Conservation (phyloP, 208 protist species). For the Acanthamoeba healyi region DNA sequence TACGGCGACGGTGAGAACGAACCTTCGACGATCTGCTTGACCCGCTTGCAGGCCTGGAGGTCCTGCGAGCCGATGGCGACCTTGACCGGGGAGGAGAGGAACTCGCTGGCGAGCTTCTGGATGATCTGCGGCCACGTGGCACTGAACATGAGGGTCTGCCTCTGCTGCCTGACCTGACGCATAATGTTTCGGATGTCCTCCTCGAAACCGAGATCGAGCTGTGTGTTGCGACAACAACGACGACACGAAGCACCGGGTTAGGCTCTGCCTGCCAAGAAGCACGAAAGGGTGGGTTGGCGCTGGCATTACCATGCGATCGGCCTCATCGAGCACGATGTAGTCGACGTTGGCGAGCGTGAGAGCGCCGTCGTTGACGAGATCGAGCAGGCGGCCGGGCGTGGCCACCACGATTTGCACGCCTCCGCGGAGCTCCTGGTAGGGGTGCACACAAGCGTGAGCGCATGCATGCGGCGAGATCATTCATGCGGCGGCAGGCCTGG, state of each 20-base stretch:
- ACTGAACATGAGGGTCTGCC: conserved; percentile 93
- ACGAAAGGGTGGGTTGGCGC: background rate
- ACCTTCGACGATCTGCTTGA: conserved; percentile 85
- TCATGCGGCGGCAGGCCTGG: background rate
- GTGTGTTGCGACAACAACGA: background rate
- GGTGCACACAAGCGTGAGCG: background rate
- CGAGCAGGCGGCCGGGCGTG: conserved; percentile 97
- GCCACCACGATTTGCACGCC: conserved; percentile 94
- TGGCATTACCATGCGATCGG: conserved; percentile 94
- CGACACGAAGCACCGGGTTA: background rate
- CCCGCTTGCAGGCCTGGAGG: conserved; percentile 81
- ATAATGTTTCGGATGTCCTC: conserved; percentile 90
- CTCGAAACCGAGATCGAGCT: conserved; percentile 89
- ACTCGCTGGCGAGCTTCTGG: conserved; percentile 88
- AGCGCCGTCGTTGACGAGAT: conserved; percentile 95
- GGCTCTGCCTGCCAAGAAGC: too few species aligned
- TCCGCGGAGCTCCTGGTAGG: conserved; percentile 76
- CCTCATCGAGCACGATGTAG: conserved; percentile 99
- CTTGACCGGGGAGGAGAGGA: conserved; percentile 22
- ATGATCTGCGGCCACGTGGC: conserved; percentile 94
- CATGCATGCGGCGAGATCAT: background rate
- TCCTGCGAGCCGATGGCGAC: conserved; percentile 77
- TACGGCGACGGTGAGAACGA: background rate
- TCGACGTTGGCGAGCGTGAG: conserved; percentile 97
- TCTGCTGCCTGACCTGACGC: conserved; percentile 85